Base-by-base conservation (phyloP, 495 filamentous ascomycete genomes). In the Penicillium atrosanguineum region DNA sequence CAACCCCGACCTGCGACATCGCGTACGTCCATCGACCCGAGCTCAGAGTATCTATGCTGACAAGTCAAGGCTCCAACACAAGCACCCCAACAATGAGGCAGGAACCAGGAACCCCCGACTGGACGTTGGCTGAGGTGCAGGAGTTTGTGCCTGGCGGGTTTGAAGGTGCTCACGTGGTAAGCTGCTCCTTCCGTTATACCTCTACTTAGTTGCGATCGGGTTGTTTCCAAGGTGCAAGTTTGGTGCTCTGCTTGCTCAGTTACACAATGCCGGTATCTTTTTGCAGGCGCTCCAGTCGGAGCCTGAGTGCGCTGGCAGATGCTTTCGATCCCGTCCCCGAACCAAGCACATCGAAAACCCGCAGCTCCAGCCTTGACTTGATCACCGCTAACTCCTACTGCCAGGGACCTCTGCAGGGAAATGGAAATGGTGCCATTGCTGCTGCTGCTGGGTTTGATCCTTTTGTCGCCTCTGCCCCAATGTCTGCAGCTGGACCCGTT, bases 81-180 rank as follows among this genome's bases (percentile, higher is more conserved):
- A 72, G 72, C 55, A 77, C 61, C 11, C 81, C 62, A 69, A 80
- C 70, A 72, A 79, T 61, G 67, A 82, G 64, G 72, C 78, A 69
- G 53, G 76, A 80, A 47, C 60, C 69, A 45, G 69, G 70, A 50
- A 70, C 72, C 20, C 65, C 76, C 12, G 82, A 86, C 49, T 84
- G 82, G 81, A 70, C 75, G 19, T 70, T 76, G 12, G 76, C 79
- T 0, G 83, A 88, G n/a, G 83, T 85, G 48, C 78, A 83, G 52
- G 90, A 95, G 53, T 94, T 93, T 63, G 80, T 89, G n/a, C 88
- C 90, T 28, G 84, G 87, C 60, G 80, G 76, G n/a, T 91, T 85
- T 65, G 86, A 88, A 50, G 53, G 79, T 29, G 71, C 78, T 19
- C 82, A 83, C 46, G 71, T 83, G 55, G 88, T 90, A 81, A 65